These are phyloP conservation scores for Leptographium wingfieldii DNA, from an alignment of 2,329 filamentous ascomycete genomes.

Conservation along the genomic window DNA sequence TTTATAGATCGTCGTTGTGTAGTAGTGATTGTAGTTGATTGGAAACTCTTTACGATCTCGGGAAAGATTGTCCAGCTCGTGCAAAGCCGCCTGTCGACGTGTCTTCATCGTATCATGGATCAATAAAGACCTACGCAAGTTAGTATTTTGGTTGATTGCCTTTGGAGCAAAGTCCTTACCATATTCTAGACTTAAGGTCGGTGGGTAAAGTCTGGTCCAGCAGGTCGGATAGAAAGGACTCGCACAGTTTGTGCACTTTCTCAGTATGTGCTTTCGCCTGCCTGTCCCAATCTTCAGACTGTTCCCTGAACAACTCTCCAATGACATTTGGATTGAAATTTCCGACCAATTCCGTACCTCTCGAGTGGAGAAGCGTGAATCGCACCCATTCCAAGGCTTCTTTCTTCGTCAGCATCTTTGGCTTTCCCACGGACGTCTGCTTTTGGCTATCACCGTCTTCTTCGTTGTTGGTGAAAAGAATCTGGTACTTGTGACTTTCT, in stretches of 20 bases:
- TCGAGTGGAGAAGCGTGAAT: not conserved
- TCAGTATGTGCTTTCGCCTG: not conserved
- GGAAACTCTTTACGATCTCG: not conserved
- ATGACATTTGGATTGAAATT: not conserved
- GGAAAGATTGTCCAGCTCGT: not conserved
- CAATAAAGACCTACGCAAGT: not conserved
- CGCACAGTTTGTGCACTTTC: not conserved
- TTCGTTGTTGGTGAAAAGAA: not conserved
- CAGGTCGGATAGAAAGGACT: not conserved
- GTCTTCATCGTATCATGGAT: not conserved
- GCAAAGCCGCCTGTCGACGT: not conserved
- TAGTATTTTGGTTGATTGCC: not conserved
- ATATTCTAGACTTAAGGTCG: not conserved
- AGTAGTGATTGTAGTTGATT: not conserved
- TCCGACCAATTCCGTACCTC: not conserved
- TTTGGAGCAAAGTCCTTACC: not conserved
- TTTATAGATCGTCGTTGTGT: not conserved
- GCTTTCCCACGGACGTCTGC: not conserved
- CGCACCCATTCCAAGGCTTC: not conserved
- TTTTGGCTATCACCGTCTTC: not conserved
- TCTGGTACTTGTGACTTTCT: not conserved
- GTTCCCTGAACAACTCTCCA: not conserved
- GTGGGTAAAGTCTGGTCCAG: not conserved
- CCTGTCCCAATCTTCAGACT: not conserved
- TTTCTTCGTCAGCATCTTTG: not conserved